A percentile compares a stretch with the other conserved stretches of the same genome.
These are phyloP conservation scores for Xylaria sp. DNA, from an alignment of 2,329 filamentous ascomycete species.

Conservation along the genomic window DNA sequence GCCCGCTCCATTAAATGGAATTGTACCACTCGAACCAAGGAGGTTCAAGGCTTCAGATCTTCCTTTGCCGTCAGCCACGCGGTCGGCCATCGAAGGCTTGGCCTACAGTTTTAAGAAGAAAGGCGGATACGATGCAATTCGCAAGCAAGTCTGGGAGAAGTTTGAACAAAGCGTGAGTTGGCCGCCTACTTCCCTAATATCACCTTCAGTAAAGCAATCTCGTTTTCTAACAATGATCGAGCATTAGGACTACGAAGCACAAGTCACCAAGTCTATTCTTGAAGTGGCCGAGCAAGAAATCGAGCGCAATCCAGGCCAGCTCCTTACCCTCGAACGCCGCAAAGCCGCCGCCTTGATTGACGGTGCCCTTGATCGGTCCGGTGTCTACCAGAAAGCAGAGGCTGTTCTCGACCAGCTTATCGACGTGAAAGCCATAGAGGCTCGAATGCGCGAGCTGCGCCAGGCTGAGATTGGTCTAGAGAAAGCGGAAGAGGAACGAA, in stretches of 20 bases:
- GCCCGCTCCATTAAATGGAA: conserved; percentile 38
- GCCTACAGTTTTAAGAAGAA: conserved; percentile 89
- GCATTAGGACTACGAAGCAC: conserved; percentile 74
- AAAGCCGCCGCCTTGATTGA: conserved; percentile 82
- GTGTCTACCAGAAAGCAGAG: conserved; percentile 78
- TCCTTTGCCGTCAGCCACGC: conserved; percentile 77
- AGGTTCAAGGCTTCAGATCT: conserved; percentile 81
- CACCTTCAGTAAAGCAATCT: background rate
- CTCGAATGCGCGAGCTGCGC: conserved; percentile 75
- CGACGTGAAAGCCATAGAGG: conserved; percentile 74
- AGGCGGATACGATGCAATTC: conserved; percentile 81
- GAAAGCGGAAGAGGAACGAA: conserved; percentile 71
- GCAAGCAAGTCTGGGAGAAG: conserved; percentile 80
- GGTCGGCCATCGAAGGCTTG: conserved; percentile 77
- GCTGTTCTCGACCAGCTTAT: conserved; percentile 75
- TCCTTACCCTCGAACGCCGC: conserved; percentile 77
- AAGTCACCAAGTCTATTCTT: conserved; percentile 73
- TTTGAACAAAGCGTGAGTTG: conserved; percentile 74
- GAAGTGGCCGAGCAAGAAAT: conserved; percentile 78
- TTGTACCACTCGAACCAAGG: conserved; percentile 44
- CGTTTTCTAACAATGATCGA: conserved; percentile 24
- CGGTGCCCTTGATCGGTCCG: conserved; percentile 79
- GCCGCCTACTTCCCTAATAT: background rate
- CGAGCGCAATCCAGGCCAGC: conserved; percentile 76
- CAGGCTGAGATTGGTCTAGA: conserved; percentile 75